Conservation (phyloP, 495 filamentous ascomycete genomes). For the Xylaria curta region DNA sequence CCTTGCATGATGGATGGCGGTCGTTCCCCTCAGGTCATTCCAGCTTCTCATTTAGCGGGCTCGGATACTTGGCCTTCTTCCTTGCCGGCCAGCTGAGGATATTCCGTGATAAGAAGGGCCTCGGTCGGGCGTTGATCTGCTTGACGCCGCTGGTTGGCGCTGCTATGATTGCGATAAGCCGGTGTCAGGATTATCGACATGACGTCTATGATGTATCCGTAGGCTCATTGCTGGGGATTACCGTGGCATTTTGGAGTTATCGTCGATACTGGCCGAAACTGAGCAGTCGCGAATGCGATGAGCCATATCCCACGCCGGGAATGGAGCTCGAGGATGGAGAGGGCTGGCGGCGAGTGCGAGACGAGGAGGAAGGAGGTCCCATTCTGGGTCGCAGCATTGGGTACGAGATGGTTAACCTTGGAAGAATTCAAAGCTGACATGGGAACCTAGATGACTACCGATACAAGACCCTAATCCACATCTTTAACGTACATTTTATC, state of each 20-base stretch:
- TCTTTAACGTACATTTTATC: not conserved
- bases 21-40: conserved; percentile 91
- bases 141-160: conserved; percentile 78
- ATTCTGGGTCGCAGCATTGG: conserved; percentile 34
- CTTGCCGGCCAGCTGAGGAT: conserved; percentile 79
- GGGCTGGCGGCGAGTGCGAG: conserved; percentile 40
- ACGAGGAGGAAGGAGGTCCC: conserved; percentile 42
- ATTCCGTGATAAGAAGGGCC: conserved; percentile 73
- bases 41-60: conserved; percentile 82
- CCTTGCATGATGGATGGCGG: conserved; percentile 89
- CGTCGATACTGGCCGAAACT: conserved; percentile 65
- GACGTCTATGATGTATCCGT: conserved; percentile 90
- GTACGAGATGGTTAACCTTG: conserved; percentile 39
- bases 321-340: conserved; percentile 32
- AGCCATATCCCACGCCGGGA: conserved; percentile 54
- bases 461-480: conserved; percentile 2
- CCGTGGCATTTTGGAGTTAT: conserved; percentile 83
- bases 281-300: conserved; percentile 52
- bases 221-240: conserved; percentile 75
- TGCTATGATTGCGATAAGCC: conserved; percentile 85
- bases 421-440: conserved; percentile 33
- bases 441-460: conserved; percentile 32
- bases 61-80: conserved; percentile 85
- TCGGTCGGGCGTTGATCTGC: conserved; percentile 69
- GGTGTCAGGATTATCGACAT: conserved; percentile 92